Evolutionary conservation across 768 basidiomycete species (phyloP), one percentile per base, ranked within the genome.

Genomic region (Dendrothele bispora): DNA sequence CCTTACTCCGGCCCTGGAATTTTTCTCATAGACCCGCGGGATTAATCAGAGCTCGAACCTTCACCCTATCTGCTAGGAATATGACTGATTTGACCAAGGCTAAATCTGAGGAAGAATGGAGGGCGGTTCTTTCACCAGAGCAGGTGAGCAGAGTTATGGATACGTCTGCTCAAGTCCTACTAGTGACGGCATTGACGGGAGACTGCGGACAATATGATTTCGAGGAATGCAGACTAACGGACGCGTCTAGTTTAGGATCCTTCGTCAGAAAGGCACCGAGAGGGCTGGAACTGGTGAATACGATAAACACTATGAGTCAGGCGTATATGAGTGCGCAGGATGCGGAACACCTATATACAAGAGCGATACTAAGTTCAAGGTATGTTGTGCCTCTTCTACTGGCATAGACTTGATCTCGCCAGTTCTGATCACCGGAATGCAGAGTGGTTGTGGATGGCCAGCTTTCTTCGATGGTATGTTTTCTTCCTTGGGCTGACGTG

Each of bases 391-490:
- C 42, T 30, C 46, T 35, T 26, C 7, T 30, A 8, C 45, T 20
- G 10, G 11, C 44, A 28, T 37, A 11, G 18, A 14, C 39, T 28
- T 12, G 10, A 28, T 15, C n/a, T n/a, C n/a, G n/a, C n/a, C n/a
- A n/a, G n/a, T n/a, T 20, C 26, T 37, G 18, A 24, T 35, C 8
- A 40, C 11, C 18, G 53, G 5, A 26, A 36, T 38, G 15, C 44
- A 78, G 77, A 93, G 90, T 49, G 91, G 92, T 7, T 95, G 91
- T 59, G 94, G 94, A 20, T 98, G 94, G 94, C 94, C 95, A n/a
- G 91, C 94, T 1, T 98, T 97, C 77, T 98, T 87, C 62, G 94
- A 95, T 61, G 88, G 88, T 88, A 52, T 48, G 69, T 56, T n/a
- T n/a, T 27, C 20, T 21, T 38, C 25, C 20, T 48, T 35, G 28